A percentile compares a stretch with the other conserved stretches of the same genome.
These are phyloP conservation scores for Prunus fruticosa DNA, from an alignment of 306 rosid genomes.

Conservation along the genomic window DNA sequence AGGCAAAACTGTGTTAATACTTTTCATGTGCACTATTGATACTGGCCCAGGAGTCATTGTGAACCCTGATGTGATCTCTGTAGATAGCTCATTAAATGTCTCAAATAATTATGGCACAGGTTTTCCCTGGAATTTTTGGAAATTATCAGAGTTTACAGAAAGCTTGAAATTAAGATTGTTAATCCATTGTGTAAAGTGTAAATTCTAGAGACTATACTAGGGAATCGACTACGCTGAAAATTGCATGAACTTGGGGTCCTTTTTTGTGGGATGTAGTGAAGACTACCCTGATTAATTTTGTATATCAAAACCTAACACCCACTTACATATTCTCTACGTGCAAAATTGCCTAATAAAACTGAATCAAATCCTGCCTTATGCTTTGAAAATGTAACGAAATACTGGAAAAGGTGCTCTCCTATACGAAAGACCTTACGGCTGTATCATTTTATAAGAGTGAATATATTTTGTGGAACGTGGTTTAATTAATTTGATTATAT, in stretches of 20 bases:
- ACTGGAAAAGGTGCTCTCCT: background rate
- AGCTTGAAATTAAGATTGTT: background rate
- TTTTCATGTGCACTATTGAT: background rate
- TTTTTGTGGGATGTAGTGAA: too few relatives aligned
- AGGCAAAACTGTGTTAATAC: background rate
- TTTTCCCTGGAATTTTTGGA: conserved; percentile 54
- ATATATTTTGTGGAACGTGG: background rate
- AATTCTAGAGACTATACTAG: background rate
- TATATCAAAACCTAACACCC: background rate
- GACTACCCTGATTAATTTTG: background rate
- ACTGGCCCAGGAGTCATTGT: background rate
- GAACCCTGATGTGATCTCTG: background rate
- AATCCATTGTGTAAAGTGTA: too few relatives aligned
- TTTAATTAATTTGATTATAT: background rate
- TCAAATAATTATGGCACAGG: conserved; percentile 11
- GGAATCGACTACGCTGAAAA: background rate
- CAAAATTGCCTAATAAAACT: background rate
- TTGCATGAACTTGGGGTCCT: too few relatives aligned
- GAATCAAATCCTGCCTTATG: background rate
- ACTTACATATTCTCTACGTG: background rate
- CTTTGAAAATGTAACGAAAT: background rate
- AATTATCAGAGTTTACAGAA: background rate
- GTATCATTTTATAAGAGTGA: background rate
- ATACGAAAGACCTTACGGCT: background rate
- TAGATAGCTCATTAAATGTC: background rate